Evolutionary conservation across 176 grass and related monocot species (phyloP).

Genomic region (Poa annua): DNA sequence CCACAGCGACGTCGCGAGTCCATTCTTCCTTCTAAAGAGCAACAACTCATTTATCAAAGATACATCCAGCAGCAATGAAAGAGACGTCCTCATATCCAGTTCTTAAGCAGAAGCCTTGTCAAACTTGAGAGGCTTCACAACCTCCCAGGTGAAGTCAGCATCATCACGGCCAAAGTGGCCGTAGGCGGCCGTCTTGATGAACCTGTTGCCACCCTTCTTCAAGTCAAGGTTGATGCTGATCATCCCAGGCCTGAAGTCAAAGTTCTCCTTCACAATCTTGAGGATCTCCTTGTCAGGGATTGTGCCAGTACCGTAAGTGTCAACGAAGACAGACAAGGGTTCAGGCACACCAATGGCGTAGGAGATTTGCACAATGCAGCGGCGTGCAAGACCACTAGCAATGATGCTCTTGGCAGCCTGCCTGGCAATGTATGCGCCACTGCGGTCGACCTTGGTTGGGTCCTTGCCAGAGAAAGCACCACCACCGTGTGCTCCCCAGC

Average conservation of each 20-base stretch:
- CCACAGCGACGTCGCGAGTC: not conserved
- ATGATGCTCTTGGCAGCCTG: conserved; percentile 77
- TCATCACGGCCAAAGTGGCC: conserved; percentile 70
- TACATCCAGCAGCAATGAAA: conserved; percentile 36
- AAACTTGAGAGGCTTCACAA: conserved; percentile 63
- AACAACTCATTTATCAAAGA: conserved; percentile 53
- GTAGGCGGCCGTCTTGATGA: conserved; percentile 72
- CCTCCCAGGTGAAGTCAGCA: conserved; percentile 73
- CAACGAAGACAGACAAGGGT: conserved; percentile 64
- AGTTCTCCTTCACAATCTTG: conserved; percentile 70
- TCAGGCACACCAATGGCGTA: conserved; percentile 73
- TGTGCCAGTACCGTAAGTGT: conserved; percentile 54
- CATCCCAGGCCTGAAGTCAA: conserved; percentile 73
- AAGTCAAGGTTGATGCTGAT: conserved; percentile 74
- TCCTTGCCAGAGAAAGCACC: conserved; percentile 77
- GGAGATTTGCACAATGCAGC: conserved; percentile 63
- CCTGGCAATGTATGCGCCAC: conserved; percentile 65
- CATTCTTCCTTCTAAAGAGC: conserved; percentile 31
- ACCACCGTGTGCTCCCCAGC: conserved; percentile 66
- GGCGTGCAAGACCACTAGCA: conserved; percentile 50
- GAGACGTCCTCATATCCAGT: not conserved
- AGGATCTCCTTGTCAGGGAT: conserved; percentile 77
- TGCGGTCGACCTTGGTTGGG: conserved; percentile 79
- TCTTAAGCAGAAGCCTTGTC: conserved; percentile 50
- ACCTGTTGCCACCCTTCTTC: conserved; percentile 63